These are phyloP conservation scores for Lanmaoa rubissima DNA, from an alignment of 768 basidiomycete genomes.

Conservation along the genomic window DNA sequence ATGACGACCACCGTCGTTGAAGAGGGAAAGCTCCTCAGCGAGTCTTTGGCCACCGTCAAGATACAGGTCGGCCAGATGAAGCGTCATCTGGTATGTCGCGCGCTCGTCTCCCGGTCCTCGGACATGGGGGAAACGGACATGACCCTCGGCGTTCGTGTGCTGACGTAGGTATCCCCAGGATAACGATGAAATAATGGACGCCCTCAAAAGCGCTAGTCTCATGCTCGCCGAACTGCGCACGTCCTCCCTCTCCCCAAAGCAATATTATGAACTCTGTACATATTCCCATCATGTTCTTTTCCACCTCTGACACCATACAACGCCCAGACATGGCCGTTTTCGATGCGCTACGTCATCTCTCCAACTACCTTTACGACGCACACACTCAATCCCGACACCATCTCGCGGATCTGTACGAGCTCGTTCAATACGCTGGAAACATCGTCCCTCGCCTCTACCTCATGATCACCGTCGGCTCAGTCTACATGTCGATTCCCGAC, in stretches of 20 bases:
- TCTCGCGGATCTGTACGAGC: constrained; percentile 96
- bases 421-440: constrained; percentile 99
- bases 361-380: constrained; percentile 95
- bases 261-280: constrained; percentile 97
- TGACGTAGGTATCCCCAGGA: constrained; percentile 49
- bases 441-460: constrained; percentile 93
- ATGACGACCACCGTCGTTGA: constrained; percentile 45
- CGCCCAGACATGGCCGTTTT: constrained; percentile 94
- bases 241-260: constrained; percentile 90
- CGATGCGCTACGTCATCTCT: constrained; percentile 91
- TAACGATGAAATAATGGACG: constrained; percentile 97
- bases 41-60: constrained; percentile 83
- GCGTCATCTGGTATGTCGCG: constrained; percentile 72
- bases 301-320: neutral
- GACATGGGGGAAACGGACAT: neutral
- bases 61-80: constrained; percentile 95
- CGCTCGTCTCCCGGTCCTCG: neutral
- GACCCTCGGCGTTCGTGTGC: neutral
- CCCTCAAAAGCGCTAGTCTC: constrained; percentile 92
- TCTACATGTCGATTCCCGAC: constrained; percentile 98
- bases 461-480: constrained; percentile 99
- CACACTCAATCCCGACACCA: constrained; percentile 91
- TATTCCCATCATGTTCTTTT: neutral
- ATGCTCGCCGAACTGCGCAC: constrained; percentile 98
- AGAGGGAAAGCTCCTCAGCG: constrained; percentile 82